Percentiles rank a stretch among this genome's conserved stretches.
These are phyloP conservation scores for Aspergillus sp. DNA, from an alignment of 2,329 filamentous ascomycete species.

Conservation along the genomic window DNA sequence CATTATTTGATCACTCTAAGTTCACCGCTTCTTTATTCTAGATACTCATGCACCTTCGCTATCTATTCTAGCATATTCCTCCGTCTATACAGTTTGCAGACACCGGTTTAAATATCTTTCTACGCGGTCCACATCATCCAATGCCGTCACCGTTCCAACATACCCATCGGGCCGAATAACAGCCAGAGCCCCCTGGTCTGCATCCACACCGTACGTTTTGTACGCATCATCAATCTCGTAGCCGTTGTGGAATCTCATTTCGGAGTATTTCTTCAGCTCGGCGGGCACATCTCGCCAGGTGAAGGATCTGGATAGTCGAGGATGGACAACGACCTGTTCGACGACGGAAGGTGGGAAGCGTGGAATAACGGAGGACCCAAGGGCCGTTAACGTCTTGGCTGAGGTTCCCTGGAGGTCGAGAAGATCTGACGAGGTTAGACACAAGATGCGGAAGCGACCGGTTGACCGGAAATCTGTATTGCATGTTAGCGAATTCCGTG, in stretches of 20 bases:
- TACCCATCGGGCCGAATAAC: conserved; percentile 42
- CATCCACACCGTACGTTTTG: conserved; percentile 34
- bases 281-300: conserved; percentile 33
- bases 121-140: conserved; percentile 28
- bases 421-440: conserved; percentile 35
- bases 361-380: conserved; percentile 22
- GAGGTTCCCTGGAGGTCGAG: conserved; percentile 30
- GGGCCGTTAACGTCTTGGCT: conserved; percentile 20
- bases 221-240: conserved; percentile 37
- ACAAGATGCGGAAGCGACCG: conserved; percentile 39
- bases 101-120: conserved; percentile 25
- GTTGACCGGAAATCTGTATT: conserved; percentile 35
- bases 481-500: not conserved
- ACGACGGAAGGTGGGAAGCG: conserved; percentile 28
- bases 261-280: conserved; percentile 32
- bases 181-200: conserved; percentile 30
- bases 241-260: conserved; percentile 38
- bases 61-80: not conserved
- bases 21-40: too few species aligned
- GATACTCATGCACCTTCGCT: too few species aligned
- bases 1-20: too few species aligned
- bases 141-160: conserved; percentile 29
- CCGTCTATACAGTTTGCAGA: conserved; percentile 12
- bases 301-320: conserved; percentile 27
- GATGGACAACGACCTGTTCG: conserved; percentile 38